Evolutionary conservation across 2,329 filamentous ascomycete genomes (phyloP), one percentile per base, ranked within the genome.

Genomic region (Phaeomoniella chlamydospora): DNA sequence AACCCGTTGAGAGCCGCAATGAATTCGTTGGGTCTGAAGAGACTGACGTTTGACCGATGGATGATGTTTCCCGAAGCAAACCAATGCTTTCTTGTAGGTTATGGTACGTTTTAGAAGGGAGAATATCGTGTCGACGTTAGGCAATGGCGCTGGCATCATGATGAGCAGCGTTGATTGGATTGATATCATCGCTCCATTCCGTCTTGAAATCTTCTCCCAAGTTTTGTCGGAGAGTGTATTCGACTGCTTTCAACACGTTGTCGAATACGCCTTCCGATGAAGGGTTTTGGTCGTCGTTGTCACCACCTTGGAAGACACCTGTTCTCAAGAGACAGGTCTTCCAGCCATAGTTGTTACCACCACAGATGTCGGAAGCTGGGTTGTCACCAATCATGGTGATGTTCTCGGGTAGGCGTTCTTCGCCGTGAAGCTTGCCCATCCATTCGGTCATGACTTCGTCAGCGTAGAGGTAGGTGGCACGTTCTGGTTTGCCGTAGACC

Each of bases 281-380:
- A 1, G 80, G 80, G 60, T 82, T 85, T 59, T 82, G 66, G 55
- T 77, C 68, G 51, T 85, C 80, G 52, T 85, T 85, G 40, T 74
- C 77, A 13, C 72, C 77, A 42, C 80, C 80, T 61, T 82, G 77
- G 70, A 80, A 84, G 33, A 85, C 79, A 59, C 80, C 80, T 0
- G 80, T 85, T 51, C 79, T 73, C 38, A 85, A 80, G 37, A 85
- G 60, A 51, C 80, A 84, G 3, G 80, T 84, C 61, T 85, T 85
- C 80, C 80, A 85, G 41, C 77, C 77, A 57, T 85, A 83, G 70
- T 77, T 80, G 67, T 85, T 85, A 42, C 79, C 80, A 42, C 80
- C 80, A 43, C 80, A 67, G 49, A 83, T 82, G 52, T 83, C 78
- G 16, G 74, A 80, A 16, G 74, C 74, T 4, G 77, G 78, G 62